These are phyloP conservation scores for Trapa incisa DNA, from an alignment of 345 rosid genomes.

Conservation along the genomic window DNA sequence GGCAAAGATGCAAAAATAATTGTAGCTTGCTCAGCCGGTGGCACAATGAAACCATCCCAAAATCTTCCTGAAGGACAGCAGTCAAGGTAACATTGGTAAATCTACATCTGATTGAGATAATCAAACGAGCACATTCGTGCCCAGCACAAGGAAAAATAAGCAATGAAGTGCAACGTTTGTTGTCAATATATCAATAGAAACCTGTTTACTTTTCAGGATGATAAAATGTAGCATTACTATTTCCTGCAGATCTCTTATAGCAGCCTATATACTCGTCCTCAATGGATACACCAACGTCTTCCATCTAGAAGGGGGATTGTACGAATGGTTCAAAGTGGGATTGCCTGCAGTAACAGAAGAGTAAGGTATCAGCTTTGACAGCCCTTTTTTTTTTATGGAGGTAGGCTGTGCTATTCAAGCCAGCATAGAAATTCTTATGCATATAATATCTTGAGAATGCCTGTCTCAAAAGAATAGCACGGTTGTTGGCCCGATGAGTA, in stretches of 20 bases:
- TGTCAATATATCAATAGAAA: not conserved
- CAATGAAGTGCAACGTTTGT: not conserved
- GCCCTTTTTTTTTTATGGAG: not conserved
- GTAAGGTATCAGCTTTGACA: not conserved
- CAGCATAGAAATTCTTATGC: not conserved
- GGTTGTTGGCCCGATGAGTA: not conserved
- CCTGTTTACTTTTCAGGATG: not conserved
- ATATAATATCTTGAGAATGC: not conserved
- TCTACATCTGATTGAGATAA: not conserved
- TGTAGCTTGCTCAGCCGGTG: conserved; percentile 91
- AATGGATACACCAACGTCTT: conserved; percentile 74
- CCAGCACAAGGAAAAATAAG: too few relatives aligned
- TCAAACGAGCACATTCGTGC: too few relatives aligned
- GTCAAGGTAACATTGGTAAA: conserved; percentile 45
- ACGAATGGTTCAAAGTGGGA: conserved; percentile 74
- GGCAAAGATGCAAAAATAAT: conserved; percentile 76
- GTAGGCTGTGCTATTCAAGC: not conserved
- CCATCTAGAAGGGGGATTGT: conserved; percentile 89
- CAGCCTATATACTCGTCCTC: conserved; percentile 83
- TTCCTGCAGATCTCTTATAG: conserved; percentile 76
- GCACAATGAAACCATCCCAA: conserved; percentile 76
- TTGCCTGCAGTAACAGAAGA: conserved; percentile 54
- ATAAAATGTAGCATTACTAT: not conserved
- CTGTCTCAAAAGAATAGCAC: not conserved
- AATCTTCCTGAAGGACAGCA: conserved; percentile 93